Conservation (phyloP, 257 asterid species). For the Thymus quinquecostatus region DNA sequence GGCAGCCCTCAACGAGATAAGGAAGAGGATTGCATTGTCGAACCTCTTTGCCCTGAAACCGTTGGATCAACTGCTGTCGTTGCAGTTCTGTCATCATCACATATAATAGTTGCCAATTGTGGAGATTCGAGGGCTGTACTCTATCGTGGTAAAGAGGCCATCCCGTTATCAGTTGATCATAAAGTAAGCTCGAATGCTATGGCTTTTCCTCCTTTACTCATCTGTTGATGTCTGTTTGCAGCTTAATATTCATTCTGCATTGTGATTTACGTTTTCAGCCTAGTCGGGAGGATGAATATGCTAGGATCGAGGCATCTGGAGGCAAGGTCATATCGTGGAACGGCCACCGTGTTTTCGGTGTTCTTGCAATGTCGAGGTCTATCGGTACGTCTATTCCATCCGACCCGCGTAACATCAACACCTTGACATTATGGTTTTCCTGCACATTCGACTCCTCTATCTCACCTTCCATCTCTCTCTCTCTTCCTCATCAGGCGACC, state of each 20-base stretch:
- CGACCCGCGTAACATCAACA: too few species aligned
- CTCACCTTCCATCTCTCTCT: too few species aligned
- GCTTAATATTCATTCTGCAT: background rate
- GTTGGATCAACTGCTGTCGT: conserved; percentile 90
- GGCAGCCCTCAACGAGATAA: conserved; percentile 25
- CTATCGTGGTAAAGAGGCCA: conserved; percentile 84
- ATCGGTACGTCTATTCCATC: conserved; percentile 57
- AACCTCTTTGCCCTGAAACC: conserved; percentile 74
- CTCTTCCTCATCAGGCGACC: conserved; percentile 54
- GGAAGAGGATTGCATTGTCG: conserved; percentile 34
- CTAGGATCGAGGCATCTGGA: conserved; percentile 88
- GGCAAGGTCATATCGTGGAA: conserved; percentile 95
- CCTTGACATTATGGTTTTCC: background rate
- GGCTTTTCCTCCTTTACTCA: background rate
- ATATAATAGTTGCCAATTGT: conserved; percentile 76
- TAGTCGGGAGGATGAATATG: conserved; percentile 76
- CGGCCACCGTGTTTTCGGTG: conserved; percentile 90
- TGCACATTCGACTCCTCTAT: background rate
- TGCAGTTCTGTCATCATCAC: conserved; percentile 75
- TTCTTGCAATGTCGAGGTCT: conserved; percentile 94
- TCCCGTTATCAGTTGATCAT: conserved; percentile 74
- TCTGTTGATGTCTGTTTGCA: background rate
- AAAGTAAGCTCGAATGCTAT: conserved; percentile 49
- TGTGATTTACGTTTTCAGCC: conserved; percentile 50
- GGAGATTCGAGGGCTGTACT: conserved; percentile 96